Conservation (phyloP, 2,329 filamentous ascomycete genomes). For the Colletotrichum musicola region DNA sequence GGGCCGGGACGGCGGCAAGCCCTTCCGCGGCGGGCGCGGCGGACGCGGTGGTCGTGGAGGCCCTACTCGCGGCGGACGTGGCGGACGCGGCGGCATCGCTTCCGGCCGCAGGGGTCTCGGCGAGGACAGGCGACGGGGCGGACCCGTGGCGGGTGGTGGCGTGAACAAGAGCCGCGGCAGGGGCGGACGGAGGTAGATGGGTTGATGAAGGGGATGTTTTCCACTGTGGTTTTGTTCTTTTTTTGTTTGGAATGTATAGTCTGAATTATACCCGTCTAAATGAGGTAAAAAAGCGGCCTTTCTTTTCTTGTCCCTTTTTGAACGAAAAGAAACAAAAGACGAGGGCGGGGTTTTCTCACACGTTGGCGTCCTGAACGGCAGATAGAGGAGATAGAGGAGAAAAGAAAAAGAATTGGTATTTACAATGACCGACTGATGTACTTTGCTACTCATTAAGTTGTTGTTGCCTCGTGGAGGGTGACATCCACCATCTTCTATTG, state of each 20-base stretch:
- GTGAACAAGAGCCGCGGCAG: slow-evolving; percentile 36
- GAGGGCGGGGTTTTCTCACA: slow-evolving; percentile 15
- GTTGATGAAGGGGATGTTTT: background rate
- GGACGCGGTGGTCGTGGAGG: slow-evolving; percentile 44
- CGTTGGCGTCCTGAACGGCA: slow-evolving; percentile 34
- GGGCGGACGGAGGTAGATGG: slow-evolving; percentile 36
- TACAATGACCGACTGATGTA: slow-evolving; percentile 21
- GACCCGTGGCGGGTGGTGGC: slow-evolving; percentile 16
- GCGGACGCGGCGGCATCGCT: slow-evolving; percentile 57
- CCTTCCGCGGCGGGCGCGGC: slow-evolving; percentile 48
- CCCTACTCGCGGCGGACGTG: slow-evolving; percentile 48
- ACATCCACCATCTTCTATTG: background rate
- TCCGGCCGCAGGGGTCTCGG: slow-evolving; percentile 64
- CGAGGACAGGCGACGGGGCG: slow-evolving; percentile 59
- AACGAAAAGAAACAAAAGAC: background rate
- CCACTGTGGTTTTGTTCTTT: too few species aligned
- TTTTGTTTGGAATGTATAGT: slow-evolving; percentile 34
- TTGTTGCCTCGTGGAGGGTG: background rate
- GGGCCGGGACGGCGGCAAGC: slow-evolving; percentile 43
- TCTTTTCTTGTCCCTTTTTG: background rate
- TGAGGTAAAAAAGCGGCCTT: slow-evolving; percentile 36
- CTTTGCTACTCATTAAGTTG: background rate
- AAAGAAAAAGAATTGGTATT: slow-evolving; percentile 33
- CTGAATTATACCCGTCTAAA: slow-evolving; percentile 40
- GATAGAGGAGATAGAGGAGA: slow-evolving; percentile 33